Evolutionary conservation across 345 rosid species (phyloP), one percentile per base, ranked within the genome.

Genomic region (Pistacia vera): DNA sequence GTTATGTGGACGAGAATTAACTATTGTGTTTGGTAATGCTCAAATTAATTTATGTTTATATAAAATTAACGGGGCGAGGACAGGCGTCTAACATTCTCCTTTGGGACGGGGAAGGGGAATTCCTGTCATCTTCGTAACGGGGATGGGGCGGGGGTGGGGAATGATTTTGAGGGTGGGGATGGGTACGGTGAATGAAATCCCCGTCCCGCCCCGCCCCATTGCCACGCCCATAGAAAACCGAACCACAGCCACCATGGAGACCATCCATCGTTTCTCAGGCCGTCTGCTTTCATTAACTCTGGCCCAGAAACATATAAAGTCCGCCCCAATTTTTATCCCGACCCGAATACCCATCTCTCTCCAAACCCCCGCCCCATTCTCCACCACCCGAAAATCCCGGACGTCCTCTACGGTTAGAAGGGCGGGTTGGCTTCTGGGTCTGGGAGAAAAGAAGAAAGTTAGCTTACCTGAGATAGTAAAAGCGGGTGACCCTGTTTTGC

Each of bases 391-490:
- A 52, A 84, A 71, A 14, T 51, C 82, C 38, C 68, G 60, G 66
- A 75, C 89, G 6, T 84, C 91, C 38, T 77, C 90, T 25, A n/a
- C 85, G 0, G 77, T 73, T 38, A 76, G 87, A 41, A 93, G 79
- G 77, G 99, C 98, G n/a, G 99, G 99, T 46, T 95, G 98, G 99
- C 73, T 95, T 75, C 83, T 89, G 82, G 96, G 99, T 74, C 75
- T 88, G 13, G 97, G 94, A n/a, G 90, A 86, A 12, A 90, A 84
- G 83, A 85, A 87, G 85, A 86, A 86, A 80, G 8, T 63, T 64
- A 80, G 22, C 65, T 38, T 86, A 83, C 94, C 91, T 2, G 93
- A 88, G 7, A 86, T 90, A 44, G 91, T 88, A 57, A 86, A 86
- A 78, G 94, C 97, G 7, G 98, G 99, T 6, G 98, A 95, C 84